Percentiles rank a stretch among this genome's conserved stretches.
Conservation (phyloP, 176 grass and related monocot genomes). For the Musa acuminata region DNA sequence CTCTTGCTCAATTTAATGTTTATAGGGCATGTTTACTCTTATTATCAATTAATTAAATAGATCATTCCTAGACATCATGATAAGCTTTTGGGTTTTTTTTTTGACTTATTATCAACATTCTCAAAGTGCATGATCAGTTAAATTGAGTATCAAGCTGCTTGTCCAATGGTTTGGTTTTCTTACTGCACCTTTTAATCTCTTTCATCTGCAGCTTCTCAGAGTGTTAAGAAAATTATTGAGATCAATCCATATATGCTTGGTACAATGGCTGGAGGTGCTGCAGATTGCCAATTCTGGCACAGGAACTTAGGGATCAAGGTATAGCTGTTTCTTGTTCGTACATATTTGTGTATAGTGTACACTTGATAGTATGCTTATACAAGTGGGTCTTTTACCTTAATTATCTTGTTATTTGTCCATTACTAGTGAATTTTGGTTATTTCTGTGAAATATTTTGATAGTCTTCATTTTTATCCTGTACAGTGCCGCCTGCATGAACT, state of each 20-base stretch:
- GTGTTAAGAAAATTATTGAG: slow-evolving; percentile 96
- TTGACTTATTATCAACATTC: too few relatives aligned
- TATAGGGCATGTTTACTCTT: neutral
- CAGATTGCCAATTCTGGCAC: slow-evolving; percentile 98
- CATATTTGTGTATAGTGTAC: neutral
- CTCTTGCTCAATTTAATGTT: neutral
- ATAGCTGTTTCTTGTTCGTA: neutral
- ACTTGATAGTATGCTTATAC: neutral
- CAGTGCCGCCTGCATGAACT: slow-evolving; percentile 86
- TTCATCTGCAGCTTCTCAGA: slow-evolving; percentile 65
- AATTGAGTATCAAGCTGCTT: neutral
- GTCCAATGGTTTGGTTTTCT: neutral
- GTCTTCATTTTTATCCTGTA: neutral
- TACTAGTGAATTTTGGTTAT: neutral
- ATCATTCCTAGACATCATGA: too few relatives aligned
- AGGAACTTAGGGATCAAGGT: slow-evolving; percentile 90
- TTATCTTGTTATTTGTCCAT: neutral
- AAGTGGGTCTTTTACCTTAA: neutral
- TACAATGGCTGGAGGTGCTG: slow-evolving; percentile 90
- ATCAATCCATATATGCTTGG: slow-evolving; percentile 98
- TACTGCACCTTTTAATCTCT: neutral
- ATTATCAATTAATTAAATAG: too few relatives aligned
- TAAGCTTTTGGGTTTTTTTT: too few relatives aligned
- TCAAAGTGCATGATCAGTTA: neutral
- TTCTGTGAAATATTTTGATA: slow-evolving; percentile 2